Evolutionary conservation across 2,329 filamentous ascomycete genomes (phyloP), one percentile per base, ranked within the genome.

Genomic region (Alternaria brassicicola): DNA sequence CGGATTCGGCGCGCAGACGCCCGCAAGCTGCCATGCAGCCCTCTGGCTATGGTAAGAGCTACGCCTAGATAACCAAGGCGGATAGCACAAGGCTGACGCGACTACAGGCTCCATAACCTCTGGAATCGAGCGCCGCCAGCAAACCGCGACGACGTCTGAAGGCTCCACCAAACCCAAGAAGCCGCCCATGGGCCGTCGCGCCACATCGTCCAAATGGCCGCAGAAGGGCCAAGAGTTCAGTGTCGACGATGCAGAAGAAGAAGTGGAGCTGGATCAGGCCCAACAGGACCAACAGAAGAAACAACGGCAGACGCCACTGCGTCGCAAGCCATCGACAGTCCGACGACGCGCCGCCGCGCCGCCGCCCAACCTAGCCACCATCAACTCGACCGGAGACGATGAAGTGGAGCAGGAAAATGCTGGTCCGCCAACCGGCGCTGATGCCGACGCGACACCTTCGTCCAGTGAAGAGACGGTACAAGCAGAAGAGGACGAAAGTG

Each of bases 211-310:
- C 50, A 83, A 87, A 69, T 87, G 87, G 38, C 93, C 92, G 3
- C 87, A 94, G 73, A 89, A 92, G 52, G 91, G 93, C 28, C 90
- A 91, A 62, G 84, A 94, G 59, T 98, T 96, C 79, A 97, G 93
- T 0, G 92, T 92, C 46, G 93, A 98, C 73, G 94, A 98, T 75
- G 93, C 92, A 71, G 82, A 88, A 23, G 84, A 87, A 64, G 94
- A 97, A 77, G 87, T 97, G 19, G 88, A 91, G 71, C 86, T 86
- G 61, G 90, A 93, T 70, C 79, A 84, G 52, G 79, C 76, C 38
- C 71, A 61, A 79, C 75, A 64, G 55, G 69, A 68, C 54, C 64
- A 63, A 55, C 66, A 61, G 62, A 68, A 69, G 62, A 65, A 70
- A 38, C 64, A 65, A 42, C 64, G 61, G 45, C 76, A 73, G 63